A percentile compares a stretch with the other conserved stretches of the same genome.
Conservation (phyloP, 2,329 filamentous ascomycete genomes). For the Celoporthe dispersa region DNA sequence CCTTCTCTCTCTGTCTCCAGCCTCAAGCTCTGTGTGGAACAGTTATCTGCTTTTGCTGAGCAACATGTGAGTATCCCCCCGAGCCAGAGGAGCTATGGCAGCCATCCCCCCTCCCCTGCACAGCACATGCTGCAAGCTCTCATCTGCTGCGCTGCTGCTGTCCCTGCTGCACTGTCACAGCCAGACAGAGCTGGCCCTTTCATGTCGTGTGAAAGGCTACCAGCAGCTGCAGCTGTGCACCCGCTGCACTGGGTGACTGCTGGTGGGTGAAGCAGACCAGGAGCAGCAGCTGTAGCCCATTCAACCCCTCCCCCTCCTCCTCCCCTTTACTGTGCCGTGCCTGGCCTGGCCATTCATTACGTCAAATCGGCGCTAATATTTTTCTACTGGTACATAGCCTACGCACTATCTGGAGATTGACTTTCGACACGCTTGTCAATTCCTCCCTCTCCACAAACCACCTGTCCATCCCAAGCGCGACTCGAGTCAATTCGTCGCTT, state of each 20-base stretch:
- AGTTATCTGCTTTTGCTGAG: constrained; percentile 14
- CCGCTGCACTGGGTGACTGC: neutral
- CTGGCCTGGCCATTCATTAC: constrained; percentile 12
- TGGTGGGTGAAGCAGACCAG: neutral
- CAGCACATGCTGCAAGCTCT: constrained; percentile 2
- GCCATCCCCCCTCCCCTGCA: neutral
- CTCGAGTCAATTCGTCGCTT: constrained; percentile 1
- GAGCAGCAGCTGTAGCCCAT: neutral
- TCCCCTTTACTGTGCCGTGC: neutral
- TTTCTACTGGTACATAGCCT: constrained; percentile 23
- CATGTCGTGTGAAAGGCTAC: neutral
- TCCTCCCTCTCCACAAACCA: neutral
- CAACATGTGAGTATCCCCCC: constrained; percentile 22
- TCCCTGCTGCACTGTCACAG: neutral
- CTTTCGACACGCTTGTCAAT: constrained; percentile 19
- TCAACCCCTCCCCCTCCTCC: neutral
- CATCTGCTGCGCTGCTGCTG: neutral
- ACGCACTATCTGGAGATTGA: constrained; percentile 8
- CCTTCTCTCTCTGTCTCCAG: constrained; percentile 19
- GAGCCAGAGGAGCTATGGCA: neutral
- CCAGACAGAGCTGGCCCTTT: neutral
- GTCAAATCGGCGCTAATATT: constrained; percentile 26
- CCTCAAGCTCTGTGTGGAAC: constrained; percentile 8
- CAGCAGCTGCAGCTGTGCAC: neutral
- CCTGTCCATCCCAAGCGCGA: neutral